Evolutionary conservation across 768 basidiomycete genomes (phyloP), one percentile per base, ranked within the genome.

Genomic region (Tricholoma bakamatsutake): DNA sequence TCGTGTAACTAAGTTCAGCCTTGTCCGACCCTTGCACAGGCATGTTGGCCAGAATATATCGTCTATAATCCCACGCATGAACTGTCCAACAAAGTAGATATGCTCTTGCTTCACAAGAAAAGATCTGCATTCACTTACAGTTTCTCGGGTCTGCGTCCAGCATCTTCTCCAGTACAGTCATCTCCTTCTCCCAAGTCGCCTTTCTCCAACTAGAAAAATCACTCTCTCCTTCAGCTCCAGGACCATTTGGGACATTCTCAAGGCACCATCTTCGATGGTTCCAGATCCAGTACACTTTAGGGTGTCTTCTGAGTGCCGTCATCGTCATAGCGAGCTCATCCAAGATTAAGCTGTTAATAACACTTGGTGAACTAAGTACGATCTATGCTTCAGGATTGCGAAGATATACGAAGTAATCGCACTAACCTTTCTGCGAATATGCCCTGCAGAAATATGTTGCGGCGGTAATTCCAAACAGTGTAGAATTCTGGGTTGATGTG

Each of bases 261-360:
- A 99, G 81, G 65, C 95, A 95, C 97, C 97, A 98, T 62, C 86
- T 77, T 37, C 97, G 84, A 64, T 99, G 94, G 66, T 94, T 98
- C 97, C 97, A 99, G 62, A 98, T 93, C 87, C 91, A 93, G 68
- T 99, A 99, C 17, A 97, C 87, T 67, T 98, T 99, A 12, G 97
- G 97, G 65, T 95, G 84, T 8, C 80, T 75, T 64, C 90, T 88
- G 43, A 99, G 79, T 5, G 88, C 85, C 4, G 77, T 72, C 67
- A 87, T 90, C 0, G 95, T 98, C 75, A 94, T 80, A 2, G 79
- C 71, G 28, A 99, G 72, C 55, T 99, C 97, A 39, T 81, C 75
- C 2, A 80, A 71, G 4, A 98, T 79, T 15, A 87, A 49, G 9
- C 77, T 68, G 51, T 93, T 85, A 34, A 84, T 74, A 45, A 84